phyloP scores from a whole-genome alignment of 148 eudicot genomes.

The Agrostemma githago region DNA sequence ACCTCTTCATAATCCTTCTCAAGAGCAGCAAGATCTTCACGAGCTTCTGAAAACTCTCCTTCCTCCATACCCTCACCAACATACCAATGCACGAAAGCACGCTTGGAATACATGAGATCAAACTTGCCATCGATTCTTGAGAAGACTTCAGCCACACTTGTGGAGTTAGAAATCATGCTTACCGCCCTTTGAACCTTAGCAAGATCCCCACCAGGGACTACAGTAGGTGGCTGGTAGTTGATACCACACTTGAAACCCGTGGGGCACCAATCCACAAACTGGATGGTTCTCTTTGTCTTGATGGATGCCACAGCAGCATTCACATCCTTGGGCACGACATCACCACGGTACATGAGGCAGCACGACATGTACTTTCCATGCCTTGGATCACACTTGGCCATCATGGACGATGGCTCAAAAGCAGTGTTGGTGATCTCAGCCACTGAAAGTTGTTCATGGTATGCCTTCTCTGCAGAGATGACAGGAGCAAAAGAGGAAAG shows the following conservation, averaged over 20 bases:
- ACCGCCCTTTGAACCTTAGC: slow-evolving; percentile 48
- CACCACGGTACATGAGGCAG: slow-evolving; percentile 48
- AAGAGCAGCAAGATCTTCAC: slow-evolving; percentile 43
- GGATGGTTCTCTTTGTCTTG: slow-evolving; percentile 42
- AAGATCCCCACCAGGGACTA: slow-evolving; percentile 44
- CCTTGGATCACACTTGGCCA: slow-evolving; percentile 49
- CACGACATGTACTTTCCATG: slow-evolving; percentile 51
- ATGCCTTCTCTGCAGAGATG: slow-evolving; percentile 41
- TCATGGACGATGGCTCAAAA: slow-evolving; percentile 43
- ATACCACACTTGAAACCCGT: slow-evolving; percentile 48
- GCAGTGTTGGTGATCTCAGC: slow-evolving; percentile 43
- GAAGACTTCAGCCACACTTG: slow-evolving; percentile 46
- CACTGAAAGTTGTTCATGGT: slow-evolving; percentile 43
- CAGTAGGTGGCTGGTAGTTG: slow-evolving; percentile 41
- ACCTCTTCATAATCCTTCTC: slow-evolving; percentile 45
- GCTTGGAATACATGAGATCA: slow-evolving; percentile 44
- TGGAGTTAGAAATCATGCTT: slow-evolving; percentile 43
- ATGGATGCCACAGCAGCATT: slow-evolving; percentile 40
- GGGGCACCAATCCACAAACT: slow-evolving; percentile 46
- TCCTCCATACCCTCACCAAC: slow-evolving; percentile 56
- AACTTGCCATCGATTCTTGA: slow-evolving; percentile 42
- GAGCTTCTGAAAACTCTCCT: slow-evolving; percentile 47
- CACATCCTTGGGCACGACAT: slow-evolving; percentile 45
- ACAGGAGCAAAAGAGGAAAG: slow-evolving; percentile 45
- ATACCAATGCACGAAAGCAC: slow-evolving; percentile 45